Base-by-base conservation (phyloP, 345 rosid genomes). In the Pistacia vera region DNA sequence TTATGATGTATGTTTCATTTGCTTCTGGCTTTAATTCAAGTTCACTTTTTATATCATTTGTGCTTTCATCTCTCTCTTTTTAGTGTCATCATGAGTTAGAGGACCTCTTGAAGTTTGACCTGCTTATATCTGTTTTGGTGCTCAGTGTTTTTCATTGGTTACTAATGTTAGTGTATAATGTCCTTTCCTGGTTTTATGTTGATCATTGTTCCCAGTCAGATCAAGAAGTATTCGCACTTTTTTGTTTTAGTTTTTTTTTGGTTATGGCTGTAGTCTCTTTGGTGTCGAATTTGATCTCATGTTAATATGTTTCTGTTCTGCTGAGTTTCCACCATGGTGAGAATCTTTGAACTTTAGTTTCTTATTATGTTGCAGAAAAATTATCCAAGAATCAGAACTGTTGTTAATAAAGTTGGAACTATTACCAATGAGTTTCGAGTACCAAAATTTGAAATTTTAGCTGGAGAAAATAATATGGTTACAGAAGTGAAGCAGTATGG, bases 401-500 rank as follows among this genome's bases (percentile, higher is more conserved):
- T 95, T 74, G 98, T 90, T 51, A 95, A 95, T 76, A 95, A 95
- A 86, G 90, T 93, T 54, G 97, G 97, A 66, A 77, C 84, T 28
- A 95, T 93, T 75, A 82, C 88, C 77, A 93, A 93, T 78, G 97
- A 92, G 89, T 93, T 92, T 55, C 94, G 97, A 78, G 99, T 95
- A 76, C 98, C 98, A 5, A 84, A 89, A 81, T 95, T 95, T 86
- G 97, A 95, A 86, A 85, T 93, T 77, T 82, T 95, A 74, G 99
- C 97, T 3, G 98, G 99, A 73, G 95, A 90, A 74, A 81, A 71
- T 67, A 84, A 87, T 78, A 88, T 93, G 97, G 90, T 86, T 69
- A 92, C 99, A 48, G 98, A 95, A 83, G 96, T 95, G 70, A 93
- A 93, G 76, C 98, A 95, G 78, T 90, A 93, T 80, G 95, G 98